Evolutionary conservation across 176 grass and related monocot species (phyloP).

Genomic region (Eragrostis nindensis): DNA sequence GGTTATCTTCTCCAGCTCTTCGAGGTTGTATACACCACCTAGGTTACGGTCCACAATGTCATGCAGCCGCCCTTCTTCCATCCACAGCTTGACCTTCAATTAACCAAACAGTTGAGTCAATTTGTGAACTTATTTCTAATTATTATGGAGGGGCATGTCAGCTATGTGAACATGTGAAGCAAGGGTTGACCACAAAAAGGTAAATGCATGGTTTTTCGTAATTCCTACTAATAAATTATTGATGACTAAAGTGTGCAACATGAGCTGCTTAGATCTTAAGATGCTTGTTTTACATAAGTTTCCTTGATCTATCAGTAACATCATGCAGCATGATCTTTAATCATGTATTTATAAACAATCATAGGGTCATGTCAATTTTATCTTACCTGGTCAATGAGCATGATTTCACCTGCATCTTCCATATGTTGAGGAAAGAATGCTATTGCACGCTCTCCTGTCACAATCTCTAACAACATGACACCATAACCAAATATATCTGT

Average conservation of each 20-base stretch:
- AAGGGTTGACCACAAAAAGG: not conserved
- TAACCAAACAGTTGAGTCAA: slow-evolving; percentile 26
- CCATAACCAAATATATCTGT: slow-evolving; percentile 94
- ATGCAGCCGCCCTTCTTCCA: slow-evolving; percentile 49
- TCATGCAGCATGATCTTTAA: slow-evolving; percentile 22
- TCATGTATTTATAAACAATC: slow-evolving; percentile 5
- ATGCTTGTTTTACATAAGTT: slow-evolving; percentile 15
- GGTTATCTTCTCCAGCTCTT: slow-evolving; percentile 57
- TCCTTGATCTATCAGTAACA: slow-evolving; percentile 17
- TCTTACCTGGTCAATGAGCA: slow-evolving; percentile 80
- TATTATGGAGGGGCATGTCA: not conserved
- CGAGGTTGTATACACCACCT: slow-evolving; percentile 25
- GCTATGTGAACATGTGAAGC: not conserved
- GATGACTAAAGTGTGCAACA: slow-evolving; percentile 27
- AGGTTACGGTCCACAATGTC: slow-evolving; percentile 68
- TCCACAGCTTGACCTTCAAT: slow-evolving; percentile 60
- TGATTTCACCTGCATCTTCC: slow-evolving; percentile 66
- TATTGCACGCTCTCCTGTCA: slow-evolving; percentile 77
- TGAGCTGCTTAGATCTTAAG: not conserved
- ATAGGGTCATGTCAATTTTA: slow-evolving; percentile 13
- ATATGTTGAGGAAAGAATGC: slow-evolving; percentile 52
- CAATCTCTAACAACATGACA: slow-evolving; percentile 72
- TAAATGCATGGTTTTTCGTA: not conserved
- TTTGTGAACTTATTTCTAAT: not conserved
- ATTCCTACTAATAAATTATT: slow-evolving; percentile 8